Evolutionary conservation across 805 yeast species (phyloP).

Genomic region (Kodamaea jinghongensis): DNA sequence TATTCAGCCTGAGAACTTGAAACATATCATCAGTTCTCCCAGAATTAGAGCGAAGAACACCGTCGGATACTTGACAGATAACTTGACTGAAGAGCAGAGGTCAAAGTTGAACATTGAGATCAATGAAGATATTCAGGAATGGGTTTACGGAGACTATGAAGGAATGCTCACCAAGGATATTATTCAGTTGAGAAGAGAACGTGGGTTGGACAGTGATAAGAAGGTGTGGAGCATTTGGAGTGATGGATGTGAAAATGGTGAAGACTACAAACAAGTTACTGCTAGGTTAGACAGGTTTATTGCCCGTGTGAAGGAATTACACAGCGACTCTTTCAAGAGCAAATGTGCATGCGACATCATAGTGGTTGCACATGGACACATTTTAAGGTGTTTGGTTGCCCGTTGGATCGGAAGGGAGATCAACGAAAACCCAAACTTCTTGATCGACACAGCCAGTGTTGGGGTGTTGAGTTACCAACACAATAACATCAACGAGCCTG

Average conservation of each 20-base stretch:
- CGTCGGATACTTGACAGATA: slow-evolving; percentile 56
- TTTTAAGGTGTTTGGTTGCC: slow-evolving; percentile 83
- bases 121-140: slow-evolving; percentile 78
- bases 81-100: slow-evolving; percentile 42
- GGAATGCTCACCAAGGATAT: slow-evolving; percentile 74
- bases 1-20: slow-evolving; percentile 61
- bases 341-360: slow-evolving; percentile 66
- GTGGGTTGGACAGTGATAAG: slow-evolving; percentile 52
- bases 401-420: slow-evolving; percentile 75
- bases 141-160: slow-evolving; percentile 97
- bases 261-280: slow-evolving; percentile 61
- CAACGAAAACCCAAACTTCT: slow-evolving; percentile 67
- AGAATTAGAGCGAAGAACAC: slow-evolving; percentile 78
- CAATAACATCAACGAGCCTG: slow-evolving; percentile 81
- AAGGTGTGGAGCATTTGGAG: slow-evolving; percentile 77
- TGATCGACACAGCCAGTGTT: slow-evolving; percentile 93
- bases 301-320: slow-evolving; percentile 58
- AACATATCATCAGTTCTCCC: slow-evolving; percentile 75
- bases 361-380: slow-evolving; percentile 92
- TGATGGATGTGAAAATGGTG: slow-evolving; percentile 94
- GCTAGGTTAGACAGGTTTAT: slow-evolving; percentile 71
- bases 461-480: slow-evolving; percentile 92
- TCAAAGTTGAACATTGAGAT: slow-evolving; percentile 40
- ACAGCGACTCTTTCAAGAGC: slow-evolving; percentile 48
- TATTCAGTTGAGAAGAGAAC: slow-evolving; percentile 50